Base-by-base conservation (phyloP, 2,329 filamentous ascomycete species). In the Piedraia hortae region DNA sequence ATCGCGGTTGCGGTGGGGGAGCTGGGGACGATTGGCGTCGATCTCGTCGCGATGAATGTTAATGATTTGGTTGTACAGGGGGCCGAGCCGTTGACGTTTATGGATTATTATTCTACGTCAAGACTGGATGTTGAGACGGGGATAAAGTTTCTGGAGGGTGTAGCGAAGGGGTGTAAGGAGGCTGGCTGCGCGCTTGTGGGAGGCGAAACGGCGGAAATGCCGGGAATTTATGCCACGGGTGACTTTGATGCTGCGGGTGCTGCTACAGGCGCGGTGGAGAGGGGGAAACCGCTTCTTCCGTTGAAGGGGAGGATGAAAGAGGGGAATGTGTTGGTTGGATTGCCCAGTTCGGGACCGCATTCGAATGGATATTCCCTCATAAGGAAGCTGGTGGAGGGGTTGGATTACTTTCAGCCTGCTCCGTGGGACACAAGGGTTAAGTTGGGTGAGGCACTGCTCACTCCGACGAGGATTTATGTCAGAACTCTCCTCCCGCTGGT, bases 291-390 rank as follows among this genome's bases (percentile, higher is more conserved):
- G 21, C 62, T 82, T 24, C 61, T 97, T 16, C 85, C 85, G 1
- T 61, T 69, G 33, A 70, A 61, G 31, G 54, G 62, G 6, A 56
- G 56, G 33, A 93, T 97, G 82, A 47, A 48, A 5, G 55, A 60
- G 28, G 85, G 82, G 14, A 82, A 97, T 40, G 54, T 90, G 3
- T 59, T 97, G 2, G 55, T 97, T 4, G 85, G 78, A 11, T 56
- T 97, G 6, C 68, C 62, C 6, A 91, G 78, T 12, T 73, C 63
- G 26, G 85, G 85, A 14, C 63, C 82, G 2, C 85, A 97, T 54
- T 91, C 80, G 15, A 97, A 97, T 47, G 85, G 85, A 21, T 97
- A 89, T 55, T 91, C 80, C 0, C 67, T 97, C n/a, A 71, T 93
- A 15, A 71, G 85, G 29, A 74, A 75, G 41, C 80, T 93, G 37